phyloP scores from a whole-genome alignment of 2,329 filamentous ascomycete genomes.

The Cephalotrichum gorgonifer region DNA sequence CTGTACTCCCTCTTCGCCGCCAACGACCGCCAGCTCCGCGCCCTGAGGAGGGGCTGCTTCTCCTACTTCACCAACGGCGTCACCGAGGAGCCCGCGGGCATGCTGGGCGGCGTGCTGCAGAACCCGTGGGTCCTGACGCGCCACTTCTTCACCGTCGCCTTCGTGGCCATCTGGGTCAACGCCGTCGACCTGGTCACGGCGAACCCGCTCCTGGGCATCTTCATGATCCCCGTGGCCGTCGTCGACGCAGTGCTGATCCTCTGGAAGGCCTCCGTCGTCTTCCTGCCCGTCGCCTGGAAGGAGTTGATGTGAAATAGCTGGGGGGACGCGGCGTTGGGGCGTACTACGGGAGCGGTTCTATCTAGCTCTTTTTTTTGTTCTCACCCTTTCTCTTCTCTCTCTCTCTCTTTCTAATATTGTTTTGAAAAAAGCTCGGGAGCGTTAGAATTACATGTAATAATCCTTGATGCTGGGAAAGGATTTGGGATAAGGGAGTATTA shows the following conservation, averaged over 20 bases:
- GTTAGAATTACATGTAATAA: neutral
- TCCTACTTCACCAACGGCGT: constrained; percentile 73
- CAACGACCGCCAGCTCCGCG: constrained; percentile 63
- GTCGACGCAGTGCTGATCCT: constrained; percentile 60
- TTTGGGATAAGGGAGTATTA: neutral
- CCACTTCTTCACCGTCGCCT: constrained; percentile 91
- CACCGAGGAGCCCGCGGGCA: constrained; percentile 67
- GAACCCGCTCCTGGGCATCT: constrained; percentile 34
- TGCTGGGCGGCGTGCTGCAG: constrained; percentile 73
- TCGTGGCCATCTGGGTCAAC: constrained; percentile 70
- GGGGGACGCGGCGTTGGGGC: neutral
- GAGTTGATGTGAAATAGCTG: constrained; percentile 2
- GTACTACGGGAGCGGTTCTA: neutral
- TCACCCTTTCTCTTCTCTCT: neutral
- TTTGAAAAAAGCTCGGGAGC: neutral
- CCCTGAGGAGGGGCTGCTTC: constrained; percentile 86
- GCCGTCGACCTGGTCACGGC: constrained; percentile 26
- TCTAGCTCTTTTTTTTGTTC: neutral
- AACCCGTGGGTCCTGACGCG: constrained; percentile 70
- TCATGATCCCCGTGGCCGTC: constrained; percentile 54
- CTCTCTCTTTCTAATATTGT: neutral
- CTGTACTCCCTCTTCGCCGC: constrained; percentile 89
- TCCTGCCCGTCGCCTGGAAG: constrained; percentile 60
- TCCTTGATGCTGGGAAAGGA: neutral
- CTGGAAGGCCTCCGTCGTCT: constrained; percentile 71